phyloP scores from a whole-genome alignment of 306 rosid species.

The Canavalia ensiformis region DNA sequence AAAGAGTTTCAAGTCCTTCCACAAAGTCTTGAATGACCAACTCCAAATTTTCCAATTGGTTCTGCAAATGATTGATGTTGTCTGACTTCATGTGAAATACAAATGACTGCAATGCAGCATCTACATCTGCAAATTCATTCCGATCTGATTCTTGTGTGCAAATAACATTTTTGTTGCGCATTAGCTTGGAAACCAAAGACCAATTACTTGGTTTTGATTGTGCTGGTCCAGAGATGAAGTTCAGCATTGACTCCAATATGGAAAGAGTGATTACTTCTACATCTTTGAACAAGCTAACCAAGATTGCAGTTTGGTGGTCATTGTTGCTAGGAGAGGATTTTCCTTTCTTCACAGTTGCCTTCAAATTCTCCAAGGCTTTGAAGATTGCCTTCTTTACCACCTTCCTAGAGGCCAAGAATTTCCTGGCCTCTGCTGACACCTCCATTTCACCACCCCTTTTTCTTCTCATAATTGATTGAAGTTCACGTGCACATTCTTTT shows the following conservation, averaged over 20 bases:
- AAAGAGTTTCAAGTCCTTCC: conserved; percentile 56
- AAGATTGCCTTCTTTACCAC: conserved; percentile 55
- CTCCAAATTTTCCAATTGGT: conserved; percentile 53
- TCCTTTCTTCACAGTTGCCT: conserved; percentile 43
- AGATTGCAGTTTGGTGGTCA: conserved; percentile 35
- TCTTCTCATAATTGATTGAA: conserved; percentile 62
- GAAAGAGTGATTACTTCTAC: conserved; percentile 18
- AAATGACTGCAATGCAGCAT: conserved; percentile 60
- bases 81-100: conserved; percentile 53
- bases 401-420: conserved; percentile 65
- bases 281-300: conserved; percentile 43
- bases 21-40: conserved; percentile 54
- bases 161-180: conserved; percentile 41
- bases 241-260: conserved; percentile 25
- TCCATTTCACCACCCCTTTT: conserved; percentile 62
- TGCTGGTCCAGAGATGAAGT: conserved; percentile 19
- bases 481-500: conserved; percentile 60
- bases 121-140: conserved; percentile 61
- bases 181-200: conserved; percentile 28
- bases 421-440: conserved; percentile 50
- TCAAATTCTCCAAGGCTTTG: conserved; percentile 55
- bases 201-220: conserved; percentile 23
- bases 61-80: conserved; percentile 47
- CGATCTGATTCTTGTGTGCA: conserved; percentile 47
- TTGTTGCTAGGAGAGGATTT: conserved; percentile 44